Base-by-base conservation (phyloP, 768 basidiomycete species). In the Neoboletus subvelutipes region DNA sequence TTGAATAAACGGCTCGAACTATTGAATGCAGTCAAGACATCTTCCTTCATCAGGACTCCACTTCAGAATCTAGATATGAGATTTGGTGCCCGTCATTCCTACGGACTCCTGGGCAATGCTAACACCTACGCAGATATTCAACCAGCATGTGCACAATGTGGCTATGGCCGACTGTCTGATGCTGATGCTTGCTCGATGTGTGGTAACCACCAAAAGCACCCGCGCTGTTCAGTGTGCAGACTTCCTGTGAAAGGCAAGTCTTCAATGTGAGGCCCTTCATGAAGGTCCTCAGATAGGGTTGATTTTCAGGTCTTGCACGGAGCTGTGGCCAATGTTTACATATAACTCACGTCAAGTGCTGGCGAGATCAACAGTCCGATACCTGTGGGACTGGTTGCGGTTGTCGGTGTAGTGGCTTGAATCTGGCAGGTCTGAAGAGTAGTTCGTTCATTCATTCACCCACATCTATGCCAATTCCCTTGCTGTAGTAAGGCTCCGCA, bases 1-100 rank as follows among this genome's bases (percentile, higher is more conserved):
- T 75, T 81, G 62, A 78, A 83, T 40, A 88, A 91, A 67, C 82
- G 92, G 3, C 71, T 86, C 18, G 90, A 92, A 60, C 77, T 94
- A 1, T 72, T 93, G 55, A 90, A 90, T 60, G 77, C 82, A n/a
- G 78, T 86, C 22, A 77, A 76, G 58, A 70, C 46, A 54, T 74
- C 64, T 52, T 43, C 66, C 67, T 55, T 55, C 50, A 59, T 50
- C 31, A 60, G 37, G 58, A 64, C 52, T 2, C 67, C 61, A 13
- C 71, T 58, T 60, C 67, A 64, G 33, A 67, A 64, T 29, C 46
- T 70, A 75, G 67, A 68, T 59, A 59, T 76, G 80, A 58, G 69
- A 75, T 79, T 72, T 56, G 66, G 64, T 57, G 47, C 49, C 26
- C n/a, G 24, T 3, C n/a, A 9, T 46, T 49, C 31, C 31, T 49